phyloP scores from a whole-genome alignment of 441 rosid species.

The Dalechampia spathulata region DNA sequence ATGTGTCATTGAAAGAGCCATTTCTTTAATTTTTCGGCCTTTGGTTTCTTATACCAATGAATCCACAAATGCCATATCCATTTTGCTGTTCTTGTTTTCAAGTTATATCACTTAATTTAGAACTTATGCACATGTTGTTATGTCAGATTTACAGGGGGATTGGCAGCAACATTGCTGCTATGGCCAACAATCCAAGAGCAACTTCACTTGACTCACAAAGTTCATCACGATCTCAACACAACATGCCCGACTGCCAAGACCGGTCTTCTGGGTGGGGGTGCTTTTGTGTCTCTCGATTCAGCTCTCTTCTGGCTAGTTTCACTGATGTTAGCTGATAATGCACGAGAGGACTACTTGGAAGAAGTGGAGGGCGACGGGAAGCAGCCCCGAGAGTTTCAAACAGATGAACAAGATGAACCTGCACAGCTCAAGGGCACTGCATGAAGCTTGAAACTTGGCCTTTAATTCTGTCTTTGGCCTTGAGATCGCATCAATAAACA shows the following conservation, averaged over 20 bases:
- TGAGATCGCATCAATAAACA: not conserved
- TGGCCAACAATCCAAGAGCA: conserved; percentile 94
- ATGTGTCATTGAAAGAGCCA: too few species aligned
- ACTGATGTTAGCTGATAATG: conserved; percentile 82
- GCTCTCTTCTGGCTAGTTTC: conserved; percentile 86
- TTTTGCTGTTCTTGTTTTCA: too few species aligned
- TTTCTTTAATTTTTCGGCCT: too few species aligned
- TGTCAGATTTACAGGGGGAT: conserved; percentile 61
- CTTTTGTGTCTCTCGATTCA: conserved; percentile 93
- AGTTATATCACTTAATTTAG: too few species aligned
- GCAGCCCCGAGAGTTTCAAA: conserved; percentile 18
- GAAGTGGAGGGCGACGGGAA: conserved; percentile 31
- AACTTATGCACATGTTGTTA: not conserved
- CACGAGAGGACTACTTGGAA: conserved; percentile 88
- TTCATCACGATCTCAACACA: conserved; percentile 41
- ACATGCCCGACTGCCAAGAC: conserved; percentile 92
- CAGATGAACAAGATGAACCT: conserved; percentile 6
- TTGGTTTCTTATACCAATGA: too few species aligned
- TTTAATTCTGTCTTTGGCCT: not conserved
- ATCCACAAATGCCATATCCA: too few species aligned
- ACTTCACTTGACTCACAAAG: conserved; percentile 53
- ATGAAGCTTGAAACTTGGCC: not conserved
- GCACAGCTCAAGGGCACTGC: conserved; percentile 17
- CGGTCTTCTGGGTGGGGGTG: conserved; percentile 93
- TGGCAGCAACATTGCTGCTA: conserved; percentile 53